Percentiles rank a stretch among this genome's conserved stretches.
Conservation (phyloP, 805 yeast species). For the Ogataea sp. region DNA sequence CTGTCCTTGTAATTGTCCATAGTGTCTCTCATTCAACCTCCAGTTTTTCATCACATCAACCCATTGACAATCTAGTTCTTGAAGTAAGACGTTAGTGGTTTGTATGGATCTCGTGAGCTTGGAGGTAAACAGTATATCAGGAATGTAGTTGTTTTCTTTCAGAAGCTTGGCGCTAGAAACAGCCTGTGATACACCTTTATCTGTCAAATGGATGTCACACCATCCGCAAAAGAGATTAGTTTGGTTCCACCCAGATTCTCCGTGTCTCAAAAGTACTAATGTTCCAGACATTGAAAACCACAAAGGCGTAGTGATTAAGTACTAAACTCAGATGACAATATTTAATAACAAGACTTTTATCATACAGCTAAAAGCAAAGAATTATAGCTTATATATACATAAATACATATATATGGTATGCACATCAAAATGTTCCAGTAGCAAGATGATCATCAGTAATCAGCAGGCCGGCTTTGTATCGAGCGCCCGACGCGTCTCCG, state of each 20-base stretch:
- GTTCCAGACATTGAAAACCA: constrained; percentile 14
- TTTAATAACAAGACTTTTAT: too few relatives aligned
- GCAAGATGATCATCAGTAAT: too few relatives aligned
- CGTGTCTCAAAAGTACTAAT: constrained; percentile 66
- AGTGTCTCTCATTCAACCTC: constrained; percentile 81
- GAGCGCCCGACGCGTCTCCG: too few relatives aligned
- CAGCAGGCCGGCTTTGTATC: too few relatives aligned
- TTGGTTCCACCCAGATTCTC: constrained; percentile 75
- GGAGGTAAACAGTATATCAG: constrained; percentile 63
- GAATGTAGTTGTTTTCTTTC: constrained; percentile 35
- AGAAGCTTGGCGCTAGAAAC: constrained; percentile 53
- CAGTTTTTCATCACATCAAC: constrained; percentile 54
- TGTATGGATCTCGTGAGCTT: constrained; percentile 66
- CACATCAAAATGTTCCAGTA: too few relatives aligned
- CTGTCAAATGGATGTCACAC: constrained; percentile 69
- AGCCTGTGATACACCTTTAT: constrained; percentile 63
- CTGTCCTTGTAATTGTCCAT: constrained; percentile 75
- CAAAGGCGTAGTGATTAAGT: not conserved
- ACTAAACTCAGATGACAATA: too few relatives aligned
- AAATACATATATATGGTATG: too few relatives aligned
- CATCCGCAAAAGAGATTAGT: constrained; percentile 77
- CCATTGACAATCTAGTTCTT: constrained; percentile 41
- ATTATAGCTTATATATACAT: too few relatives aligned
- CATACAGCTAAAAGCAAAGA: too few relatives aligned
- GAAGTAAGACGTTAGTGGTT: constrained; percentile 61